Conservation (phyloP, 2,329 filamentous ascomycete species). For the Ceratocystis huliohia region DNA sequence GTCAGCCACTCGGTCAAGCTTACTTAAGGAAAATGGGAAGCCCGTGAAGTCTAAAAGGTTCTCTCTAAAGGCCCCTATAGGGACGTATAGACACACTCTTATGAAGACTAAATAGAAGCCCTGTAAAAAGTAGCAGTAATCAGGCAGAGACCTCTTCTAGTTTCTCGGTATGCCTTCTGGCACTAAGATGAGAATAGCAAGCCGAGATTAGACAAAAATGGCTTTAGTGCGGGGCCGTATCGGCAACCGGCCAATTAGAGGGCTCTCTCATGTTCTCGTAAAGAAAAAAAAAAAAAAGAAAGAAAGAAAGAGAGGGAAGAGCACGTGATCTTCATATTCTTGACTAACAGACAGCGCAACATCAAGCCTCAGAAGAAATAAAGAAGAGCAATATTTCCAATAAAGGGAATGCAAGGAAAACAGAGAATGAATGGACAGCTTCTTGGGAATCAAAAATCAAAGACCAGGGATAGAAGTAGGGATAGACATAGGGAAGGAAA, state of each 20-base stretch:
- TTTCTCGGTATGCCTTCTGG: constrained; percentile 1
- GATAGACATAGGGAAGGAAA: no score
- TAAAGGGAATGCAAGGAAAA: not conserved
- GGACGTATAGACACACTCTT: not conserved
- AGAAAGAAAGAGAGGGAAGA: not conserved
- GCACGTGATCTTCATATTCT: no score
- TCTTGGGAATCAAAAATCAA: no score
- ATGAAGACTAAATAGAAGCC: not conserved
- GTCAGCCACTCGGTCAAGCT: no score
- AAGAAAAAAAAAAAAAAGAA: not conserved
- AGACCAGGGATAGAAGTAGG: no score
- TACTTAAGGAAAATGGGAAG: no score
- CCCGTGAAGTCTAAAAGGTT: no score
- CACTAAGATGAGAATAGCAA: constrained; percentile 10
- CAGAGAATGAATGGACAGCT: no score
- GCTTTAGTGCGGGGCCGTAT: constrained; percentile 13
- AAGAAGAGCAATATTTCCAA: not conserved
- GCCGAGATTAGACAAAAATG: not conserved
- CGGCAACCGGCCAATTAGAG: constrained; percentile 31
- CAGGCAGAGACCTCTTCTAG: no score
- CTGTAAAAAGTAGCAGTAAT: no score
- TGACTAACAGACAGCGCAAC: no score
- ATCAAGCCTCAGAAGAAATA: no score
- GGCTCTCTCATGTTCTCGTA: constrained; percentile 24
- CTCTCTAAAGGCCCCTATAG: not conserved